phyloP scores from a whole-genome alignment of 805 yeast genomes.

The Schwanniomyces vanrijiae region DNA sequence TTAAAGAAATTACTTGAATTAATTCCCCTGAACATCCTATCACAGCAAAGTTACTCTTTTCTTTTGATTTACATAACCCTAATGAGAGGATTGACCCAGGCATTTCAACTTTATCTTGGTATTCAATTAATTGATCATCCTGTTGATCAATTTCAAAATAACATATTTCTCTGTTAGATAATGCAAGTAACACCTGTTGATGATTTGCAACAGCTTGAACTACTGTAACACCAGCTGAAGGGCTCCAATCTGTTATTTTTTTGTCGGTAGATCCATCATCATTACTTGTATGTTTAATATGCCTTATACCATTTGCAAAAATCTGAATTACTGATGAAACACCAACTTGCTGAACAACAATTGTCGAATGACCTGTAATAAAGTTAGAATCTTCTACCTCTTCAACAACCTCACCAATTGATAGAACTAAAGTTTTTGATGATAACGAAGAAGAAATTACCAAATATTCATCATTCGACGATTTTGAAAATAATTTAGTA shows the following conservation, averaged over 20 bases:
- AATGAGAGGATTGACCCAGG: conserved; percentile 48
- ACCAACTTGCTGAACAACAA: conserved; percentile 72
- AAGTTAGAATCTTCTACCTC: conserved; percentile 70
- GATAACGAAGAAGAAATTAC: conserved; percentile 56
- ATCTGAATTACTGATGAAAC: conserved; percentile 65
- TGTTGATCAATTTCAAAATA: conserved; percentile 75
- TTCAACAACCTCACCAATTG: conserved; percentile 78
- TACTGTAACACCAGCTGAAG: conserved; percentile 75
- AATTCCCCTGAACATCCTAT: conserved; percentile 74
- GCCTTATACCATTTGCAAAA: conserved; percentile 67
- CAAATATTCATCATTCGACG: conserved; percentile 59
- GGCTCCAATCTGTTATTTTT: conserved; percentile 67
- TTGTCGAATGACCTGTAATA: conserved; percentile 55
- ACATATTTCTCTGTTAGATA: conserved; percentile 72
- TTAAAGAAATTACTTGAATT: conserved; percentile 64
- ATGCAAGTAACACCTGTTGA: conserved; percentile 66
- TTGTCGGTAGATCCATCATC: conserved; percentile 19
- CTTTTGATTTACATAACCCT: conserved; percentile 46
- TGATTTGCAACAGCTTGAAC: conserved; percentile 60
- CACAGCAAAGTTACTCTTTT: conserved; percentile 56
- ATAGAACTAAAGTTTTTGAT: conserved; percentile 68
- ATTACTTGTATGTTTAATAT: conserved; percentile 27
- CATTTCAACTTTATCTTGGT: conserved; percentile 59
- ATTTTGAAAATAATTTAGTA: conserved; percentile 45
- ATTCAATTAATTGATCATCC: conserved; percentile 68